These are phyloP conservation scores for Trichoderma aggressivum DNA, from an alignment of 2,329 filamentous ascomycete species.

Conservation along the genomic window DNA sequence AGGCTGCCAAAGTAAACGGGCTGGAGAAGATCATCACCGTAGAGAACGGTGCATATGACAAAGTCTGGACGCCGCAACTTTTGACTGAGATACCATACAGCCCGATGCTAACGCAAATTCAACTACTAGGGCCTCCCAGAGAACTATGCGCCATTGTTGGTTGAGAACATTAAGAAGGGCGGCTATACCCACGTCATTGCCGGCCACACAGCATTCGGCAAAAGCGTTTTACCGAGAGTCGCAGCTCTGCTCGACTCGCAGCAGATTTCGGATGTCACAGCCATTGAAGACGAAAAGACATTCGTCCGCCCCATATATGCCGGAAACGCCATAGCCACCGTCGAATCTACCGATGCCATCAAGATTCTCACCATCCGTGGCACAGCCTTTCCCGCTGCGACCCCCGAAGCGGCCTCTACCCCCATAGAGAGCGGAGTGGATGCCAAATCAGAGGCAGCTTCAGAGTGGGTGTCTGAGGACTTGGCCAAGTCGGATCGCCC, in stretches of 20 bases:
- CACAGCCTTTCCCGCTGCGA: slow-evolving; percentile 80
- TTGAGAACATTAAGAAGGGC: slow-evolving; percentile 95
- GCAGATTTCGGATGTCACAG: slow-evolving; percentile 88
- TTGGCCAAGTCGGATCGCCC: slow-evolving; percentile 91
- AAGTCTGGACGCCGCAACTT: slow-evolving; percentile 52
- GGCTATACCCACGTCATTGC: slow-evolving; percentile 90
- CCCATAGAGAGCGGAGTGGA: slow-evolving; percentile 78
- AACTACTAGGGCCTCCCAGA: slow-evolving; percentile 72
- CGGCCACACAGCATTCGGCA: slow-evolving; percentile 92
- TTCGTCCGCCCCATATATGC: slow-evolving; percentile 97
- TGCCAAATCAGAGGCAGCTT: slow-evolving; percentile 67
- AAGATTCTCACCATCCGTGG: slow-evolving; percentile 92
- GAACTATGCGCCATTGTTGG: slow-evolving; percentile 87
- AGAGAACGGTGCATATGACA: slow-evolving; percentile 88
- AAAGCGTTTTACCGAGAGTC: slow-evolving; percentile 87
- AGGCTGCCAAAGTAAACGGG: slow-evolving; percentile 85
- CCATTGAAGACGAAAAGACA: slow-evolving; percentile 83
- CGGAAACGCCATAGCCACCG: slow-evolving; percentile 93
- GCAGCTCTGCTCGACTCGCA: slow-evolving; percentile 88
- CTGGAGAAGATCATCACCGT: slow-evolving; percentile 88
- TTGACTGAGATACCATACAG: background rate
- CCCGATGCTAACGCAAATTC: background rate
- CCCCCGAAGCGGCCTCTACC: slow-evolving; percentile 69
- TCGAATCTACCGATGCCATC: slow-evolving; percentile 79
- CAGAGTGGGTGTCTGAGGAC: slow-evolving; percentile 92